Conservation (phyloP, 495 filamentous ascomycete genomes). For the Aspergillus steynii region DNA sequence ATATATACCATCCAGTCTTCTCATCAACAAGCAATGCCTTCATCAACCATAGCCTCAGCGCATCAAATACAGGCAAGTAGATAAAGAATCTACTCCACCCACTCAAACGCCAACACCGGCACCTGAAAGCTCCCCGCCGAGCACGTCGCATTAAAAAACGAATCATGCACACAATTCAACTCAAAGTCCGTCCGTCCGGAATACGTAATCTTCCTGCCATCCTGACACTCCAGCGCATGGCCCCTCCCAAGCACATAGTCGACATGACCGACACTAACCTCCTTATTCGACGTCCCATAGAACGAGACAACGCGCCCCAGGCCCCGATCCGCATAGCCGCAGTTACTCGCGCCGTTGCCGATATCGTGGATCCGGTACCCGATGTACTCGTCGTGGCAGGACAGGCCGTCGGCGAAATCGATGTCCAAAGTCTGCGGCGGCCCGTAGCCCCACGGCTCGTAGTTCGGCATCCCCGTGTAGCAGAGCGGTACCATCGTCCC, state of each 20-base stretch:
- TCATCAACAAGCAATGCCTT: not conserved
- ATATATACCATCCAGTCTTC: not conserved
- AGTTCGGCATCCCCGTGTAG: constrained; percentile 41
- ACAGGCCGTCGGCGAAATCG: constrained; percentile 33
- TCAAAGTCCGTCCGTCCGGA: constrained; percentile 31
- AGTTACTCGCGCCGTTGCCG: constrained; percentile 33
- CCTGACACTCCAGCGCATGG: constrained; percentile 33
- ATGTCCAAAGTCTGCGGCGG: constrained; percentile 34
- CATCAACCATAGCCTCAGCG: not conserved
- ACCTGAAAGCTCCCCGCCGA: constrained; percentile 32
- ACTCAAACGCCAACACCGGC: constrained; percentile 33
- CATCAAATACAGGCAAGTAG: not conserved
- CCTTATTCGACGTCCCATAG: constrained; percentile 32
- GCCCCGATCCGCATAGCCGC: constrained; percentile 36
- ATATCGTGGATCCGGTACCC: constrained; percentile 40
- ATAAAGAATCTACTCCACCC: constrained; percentile 16
- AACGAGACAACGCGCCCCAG: constrained; percentile 34
- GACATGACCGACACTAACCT: constrained; percentile 24
- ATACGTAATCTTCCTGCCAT: constrained; percentile 39
- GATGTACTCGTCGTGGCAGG: constrained; percentile 37
- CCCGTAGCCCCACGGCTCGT: constrained; percentile 39
- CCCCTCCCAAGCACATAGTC: constrained; percentile 38
- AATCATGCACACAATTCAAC: constrained; percentile 31
- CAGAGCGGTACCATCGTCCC: constrained; percentile 32
- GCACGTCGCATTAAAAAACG: constrained; percentile 35